phyloP scores from a whole-genome alignment of 2,329 filamentous ascomycete genomes.

The Chaetomium sp. region DNA sequence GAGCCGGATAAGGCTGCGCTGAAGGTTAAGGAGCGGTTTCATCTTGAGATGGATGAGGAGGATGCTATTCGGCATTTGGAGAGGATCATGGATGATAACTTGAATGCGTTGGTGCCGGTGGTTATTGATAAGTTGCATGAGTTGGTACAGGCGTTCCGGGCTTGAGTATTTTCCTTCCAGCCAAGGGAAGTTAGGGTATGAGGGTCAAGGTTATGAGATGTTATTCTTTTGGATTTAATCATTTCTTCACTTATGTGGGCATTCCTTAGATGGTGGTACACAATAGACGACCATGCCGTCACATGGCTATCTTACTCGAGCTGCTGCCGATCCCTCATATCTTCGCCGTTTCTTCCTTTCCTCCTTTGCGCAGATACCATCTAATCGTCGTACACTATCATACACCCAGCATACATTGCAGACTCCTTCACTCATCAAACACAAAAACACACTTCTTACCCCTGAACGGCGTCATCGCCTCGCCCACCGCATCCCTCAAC shows the following conservation, averaged over 20 bases:
- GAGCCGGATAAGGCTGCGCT: slow-evolving; percentile 90
- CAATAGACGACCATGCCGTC: too few species aligned
- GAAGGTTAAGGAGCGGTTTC: slow-evolving; percentile 92
- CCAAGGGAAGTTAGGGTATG: background rate
- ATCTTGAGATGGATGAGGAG: slow-evolving; percentile 84
- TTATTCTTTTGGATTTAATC: background rate
- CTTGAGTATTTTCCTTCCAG: slow-evolving; percentile 35
- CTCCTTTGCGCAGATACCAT: too few species aligned
- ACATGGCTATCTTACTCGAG: too few species aligned
- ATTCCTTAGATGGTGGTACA: too few species aligned
- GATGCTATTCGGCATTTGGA: slow-evolving; percentile 87
- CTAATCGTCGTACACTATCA: too few species aligned
- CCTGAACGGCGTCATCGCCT: slow-evolving; percentile 76
- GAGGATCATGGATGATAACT: slow-evolving; percentile 80
- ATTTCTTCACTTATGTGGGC: too few species aligned
- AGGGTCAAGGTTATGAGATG: background rate
- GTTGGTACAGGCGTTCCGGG: slow-evolving; percentile 83
- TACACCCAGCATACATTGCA: too few species aligned
- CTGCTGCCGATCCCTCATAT: too few species aligned
- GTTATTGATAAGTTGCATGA: slow-evolving; percentile 94
- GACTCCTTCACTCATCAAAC: slow-evolving; percentile 54
- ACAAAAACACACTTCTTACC: slow-evolving; percentile 86
- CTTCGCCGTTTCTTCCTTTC: too few species aligned
- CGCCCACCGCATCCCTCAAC: slow-evolving; percentile 69
- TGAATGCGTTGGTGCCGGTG: slow-evolving; percentile 83